A percentile compares a stretch with the other conserved stretches of the same genome.
phyloP scores from a whole-genome alignment of 768 basidiomycete species.

The Daedalea quercina region DNA sequence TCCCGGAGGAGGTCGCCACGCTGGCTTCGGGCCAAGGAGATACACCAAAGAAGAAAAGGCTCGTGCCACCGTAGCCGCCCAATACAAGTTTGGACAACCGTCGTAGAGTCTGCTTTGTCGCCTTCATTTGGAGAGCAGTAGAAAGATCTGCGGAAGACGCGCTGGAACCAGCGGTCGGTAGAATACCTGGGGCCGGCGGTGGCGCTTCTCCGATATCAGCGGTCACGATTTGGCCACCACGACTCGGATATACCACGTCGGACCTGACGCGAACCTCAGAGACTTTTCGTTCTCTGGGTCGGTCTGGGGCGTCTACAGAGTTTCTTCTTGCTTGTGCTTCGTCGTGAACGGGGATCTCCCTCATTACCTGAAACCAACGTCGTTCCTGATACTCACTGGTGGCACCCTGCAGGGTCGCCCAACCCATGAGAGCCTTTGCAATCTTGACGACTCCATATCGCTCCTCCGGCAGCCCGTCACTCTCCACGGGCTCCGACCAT shows the following conservation, averaged over 20 bases:
- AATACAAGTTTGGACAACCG: slow-evolving; percentile 78
- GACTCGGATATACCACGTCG: slow-evolving; percentile 62
- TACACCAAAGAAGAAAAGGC: slow-evolving; percentile 75
- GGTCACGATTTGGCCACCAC: slow-evolving; percentile 66
- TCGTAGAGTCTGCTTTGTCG: slow-evolving; percentile 60
- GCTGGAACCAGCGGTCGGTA: not conserved
- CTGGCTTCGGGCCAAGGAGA: slow-evolving; percentile 20
- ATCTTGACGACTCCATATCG: slow-evolving; percentile 61
- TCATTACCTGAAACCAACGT: slow-evolving; percentile 57
- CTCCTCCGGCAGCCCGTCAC: slow-evolving; percentile 48
- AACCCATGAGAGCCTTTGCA: slow-evolving; percentile 65
- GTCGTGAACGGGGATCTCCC: slow-evolving; percentile 59
- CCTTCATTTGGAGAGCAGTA: slow-evolving; percentile 31
- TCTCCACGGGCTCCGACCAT: slow-evolving; percentile 52
- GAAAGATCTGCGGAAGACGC: not conserved
- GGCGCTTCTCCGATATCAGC: slow-evolving; percentile 69
- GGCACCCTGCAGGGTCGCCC: slow-evolving; percentile 76
- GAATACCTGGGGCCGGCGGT: not conserved
- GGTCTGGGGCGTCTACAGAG: not conserved
- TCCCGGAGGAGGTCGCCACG: slow-evolving; percentile 23
- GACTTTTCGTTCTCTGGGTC: slow-evolving; percentile 11
- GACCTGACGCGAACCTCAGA: slow-evolving; percentile 71
- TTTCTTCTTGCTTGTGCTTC: slow-evolving; percentile 16
- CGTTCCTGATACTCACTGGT: slow-evolving; percentile 78
- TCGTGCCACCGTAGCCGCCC: slow-evolving; percentile 80